These are phyloP conservation scores for Penicillium daleae DNA, from an alignment of 495 filamentous ascomycete genomes.

Conservation along the genomic window DNA sequence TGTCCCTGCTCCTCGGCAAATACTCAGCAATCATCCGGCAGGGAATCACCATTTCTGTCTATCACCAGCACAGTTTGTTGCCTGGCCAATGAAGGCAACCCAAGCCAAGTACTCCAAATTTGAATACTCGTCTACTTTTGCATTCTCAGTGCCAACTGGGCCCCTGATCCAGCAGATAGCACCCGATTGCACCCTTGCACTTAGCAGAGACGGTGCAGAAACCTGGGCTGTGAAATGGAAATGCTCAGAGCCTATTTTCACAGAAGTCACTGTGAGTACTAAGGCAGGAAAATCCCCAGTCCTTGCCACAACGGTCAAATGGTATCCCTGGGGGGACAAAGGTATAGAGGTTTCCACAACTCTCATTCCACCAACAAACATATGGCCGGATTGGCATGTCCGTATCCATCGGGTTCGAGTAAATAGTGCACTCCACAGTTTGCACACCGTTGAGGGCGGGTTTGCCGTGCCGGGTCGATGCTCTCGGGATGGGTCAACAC, in stretches of 20 bases:
- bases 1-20: constrained; percentile 18
- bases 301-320: constrained; percentile 2
- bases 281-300: background rate
- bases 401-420: constrained; percentile 16
- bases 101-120: constrained; percentile 77
- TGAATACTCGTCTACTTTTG: constrained; percentile 68
- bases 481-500: constrained; percentile 7
- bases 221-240: constrained; percentile 24
- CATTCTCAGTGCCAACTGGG: constrained; percentile 44
- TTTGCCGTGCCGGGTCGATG: constrained; percentile 18
- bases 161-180: constrained; percentile 19
- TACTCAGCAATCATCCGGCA: constrained; percentile 14
- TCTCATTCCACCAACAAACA: constrained; percentile 17
- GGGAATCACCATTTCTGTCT: constrained; percentile 22
- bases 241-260: constrained; percentile 14
- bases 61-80: constrained; percentile 21
- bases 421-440: constrained; percentile 6
- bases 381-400: constrained; percentile 25
- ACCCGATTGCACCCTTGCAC: constrained; percentile 16
- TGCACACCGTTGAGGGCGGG: constrained; percentile 25
- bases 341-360: constrained; percentile 17
- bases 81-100: constrained; percentile 66
- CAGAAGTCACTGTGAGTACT: background rate
- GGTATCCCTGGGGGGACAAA: constrained; percentile 19
- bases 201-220: constrained; percentile 21